phyloP scores from a whole-genome alignment of 73 alveolate genomes.

The Uronychia setigera region DNA sequence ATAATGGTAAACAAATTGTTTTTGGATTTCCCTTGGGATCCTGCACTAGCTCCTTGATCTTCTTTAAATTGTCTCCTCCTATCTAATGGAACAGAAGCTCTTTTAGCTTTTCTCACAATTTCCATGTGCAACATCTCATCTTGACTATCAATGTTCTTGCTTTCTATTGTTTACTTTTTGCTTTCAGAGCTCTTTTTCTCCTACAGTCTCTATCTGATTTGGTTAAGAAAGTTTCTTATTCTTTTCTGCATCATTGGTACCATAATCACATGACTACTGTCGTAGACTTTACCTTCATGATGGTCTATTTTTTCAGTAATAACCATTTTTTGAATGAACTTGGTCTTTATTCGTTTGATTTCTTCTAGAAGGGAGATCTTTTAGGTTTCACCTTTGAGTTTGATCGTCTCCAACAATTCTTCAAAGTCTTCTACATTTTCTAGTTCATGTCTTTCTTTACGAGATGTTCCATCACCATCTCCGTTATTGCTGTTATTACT shows the following conservation, averaged over 20 bases:
- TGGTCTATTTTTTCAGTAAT: constrained; percentile 9
- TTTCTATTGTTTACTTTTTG: too few species aligned
- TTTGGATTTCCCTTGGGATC: not conserved
- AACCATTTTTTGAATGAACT: constrained; percentile 1
- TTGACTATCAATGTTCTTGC: too few species aligned
- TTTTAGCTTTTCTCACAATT: constrained; percentile 9
- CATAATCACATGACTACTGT: constrained; percentile 26
- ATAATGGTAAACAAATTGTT: not conserved
- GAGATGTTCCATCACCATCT: too few species aligned
- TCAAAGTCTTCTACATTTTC: constrained; percentile 10
- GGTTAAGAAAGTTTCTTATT: not conserved
- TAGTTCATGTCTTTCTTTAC: too few species aligned
- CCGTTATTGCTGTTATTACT: too few species aligned
- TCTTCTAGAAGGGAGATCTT: constrained; percentile 20
- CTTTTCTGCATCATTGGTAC: constrained; percentile 8
- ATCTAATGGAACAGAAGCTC: too few species aligned
- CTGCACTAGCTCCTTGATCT: not conserved
- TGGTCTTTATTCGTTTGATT: constrained; percentile 6
- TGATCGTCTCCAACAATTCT: not conserved
- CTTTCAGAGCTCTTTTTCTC: not conserved
- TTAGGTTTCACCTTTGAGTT: not conserved
- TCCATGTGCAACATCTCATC: not conserved
- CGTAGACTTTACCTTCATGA: constrained; percentile 20
- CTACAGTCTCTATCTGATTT: not conserved
- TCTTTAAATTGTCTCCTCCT: constrained; percentile 5